Percentiles rank a stretch among this genome's conserved stretches.
Conservation (phyloP, 2,329 filamentous ascomycete species). For the Furcasterigmium sp. region DNA sequence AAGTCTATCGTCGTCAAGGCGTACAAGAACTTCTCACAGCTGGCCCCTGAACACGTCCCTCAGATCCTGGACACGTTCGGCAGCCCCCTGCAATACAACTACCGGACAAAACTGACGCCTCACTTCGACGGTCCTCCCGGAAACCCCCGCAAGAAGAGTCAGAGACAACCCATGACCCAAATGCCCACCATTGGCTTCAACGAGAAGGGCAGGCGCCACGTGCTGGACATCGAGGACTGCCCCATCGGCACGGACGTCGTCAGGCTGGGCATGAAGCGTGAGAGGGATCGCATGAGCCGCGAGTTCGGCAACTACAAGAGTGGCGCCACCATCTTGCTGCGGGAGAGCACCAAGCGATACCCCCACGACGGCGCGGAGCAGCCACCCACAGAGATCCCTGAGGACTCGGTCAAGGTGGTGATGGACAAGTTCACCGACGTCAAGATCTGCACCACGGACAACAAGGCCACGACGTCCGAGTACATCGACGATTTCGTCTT, state of each 20-base stretch:
- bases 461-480: slow-evolving; percentile 77
- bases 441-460: slow-evolving; percentile 86
- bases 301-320: slow-evolving; percentile 69
- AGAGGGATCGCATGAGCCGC: slow-evolving; percentile 68
- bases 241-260: slow-evolving; percentile 89
- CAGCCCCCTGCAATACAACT: slow-evolving; percentile 85
- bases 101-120: slow-evolving; percentile 93
- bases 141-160: slow-evolving; percentile 42
- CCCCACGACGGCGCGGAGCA: slow-evolving; percentile 18
- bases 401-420: slow-evolving; percentile 45
- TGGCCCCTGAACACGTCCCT: slow-evolving; percentile 71
- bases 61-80: slow-evolving; percentile 78
- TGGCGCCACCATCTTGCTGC: slow-evolving; percentile 82
- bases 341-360: slow-evolving; percentile 74
- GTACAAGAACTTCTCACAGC: slow-evolving; percentile 82
- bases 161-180: slow-evolving; percentile 43
- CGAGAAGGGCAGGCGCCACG: slow-evolving; percentile 71
- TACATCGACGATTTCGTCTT: slow-evolving; percentile 84
- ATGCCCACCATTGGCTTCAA: slow-evolving; percentile 87
- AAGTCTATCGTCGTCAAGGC: slow-evolving; percentile 83
- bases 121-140: slow-evolving; percentile 81
- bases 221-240: slow-evolving; percentile 95
- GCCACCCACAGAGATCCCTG: slow-evolving; percentile 22
- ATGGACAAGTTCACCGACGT: slow-evolving; percentile 62
- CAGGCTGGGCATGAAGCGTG: slow-evolving; percentile 69